phyloP scores from a whole-genome alignment of 768 basidiomycete species.

The Termitomyces sp. region DNA sequence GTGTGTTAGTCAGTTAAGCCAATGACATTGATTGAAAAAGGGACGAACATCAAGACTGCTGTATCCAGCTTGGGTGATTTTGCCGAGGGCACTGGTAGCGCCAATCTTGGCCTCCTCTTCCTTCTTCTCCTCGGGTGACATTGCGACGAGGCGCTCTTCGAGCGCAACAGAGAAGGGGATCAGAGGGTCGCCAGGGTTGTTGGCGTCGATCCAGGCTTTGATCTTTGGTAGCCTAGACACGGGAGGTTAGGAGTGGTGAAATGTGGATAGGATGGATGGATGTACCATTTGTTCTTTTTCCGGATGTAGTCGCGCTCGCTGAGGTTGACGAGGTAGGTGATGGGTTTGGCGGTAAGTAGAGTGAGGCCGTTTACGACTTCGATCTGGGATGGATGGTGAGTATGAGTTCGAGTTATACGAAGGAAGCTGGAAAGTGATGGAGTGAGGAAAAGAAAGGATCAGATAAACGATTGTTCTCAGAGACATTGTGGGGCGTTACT shows the following conservation, averaged over 20 bases:
- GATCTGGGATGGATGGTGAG: slow-evolving; percentile 47
- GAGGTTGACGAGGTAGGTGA: slow-evolving; percentile 97
- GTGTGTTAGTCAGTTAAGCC: not conserved
- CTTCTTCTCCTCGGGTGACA: slow-evolving; percentile 66
- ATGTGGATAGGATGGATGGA: not conserved
- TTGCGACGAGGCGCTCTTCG: slow-evolving; percentile 77
- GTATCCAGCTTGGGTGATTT: slow-evolving; percentile 96
- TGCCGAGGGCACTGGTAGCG: slow-evolving; percentile 73
- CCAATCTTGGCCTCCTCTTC: slow-evolving; percentile 78
- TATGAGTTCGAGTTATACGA: not conserved
- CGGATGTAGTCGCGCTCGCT: slow-evolving; percentile 92
- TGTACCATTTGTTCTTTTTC: slow-evolving; percentile 98
- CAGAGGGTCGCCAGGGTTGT: slow-evolving; percentile 93
- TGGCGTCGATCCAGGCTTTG: slow-evolving; percentile 95
- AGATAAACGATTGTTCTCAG: slow-evolving; percentile 51
- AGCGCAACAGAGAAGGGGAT: slow-evolving; percentile 97
- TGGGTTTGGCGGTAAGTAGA: slow-evolving; percentile 94
- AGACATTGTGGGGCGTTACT: slow-evolving; percentile 71
- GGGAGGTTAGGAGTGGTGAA: not conserved
- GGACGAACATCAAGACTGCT: slow-evolving; percentile 70
- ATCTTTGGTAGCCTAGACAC: slow-evolving; percentile 82
- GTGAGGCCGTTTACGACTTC: slow-evolving; percentile 87
- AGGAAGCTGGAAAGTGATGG: not conserved
- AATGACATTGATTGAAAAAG: not conserved
- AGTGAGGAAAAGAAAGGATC: slow-evolving; percentile 19